phyloP scores from a whole-genome alignment of 1,284 basidiomycete species.

The Sparassis latifolia region DNA sequence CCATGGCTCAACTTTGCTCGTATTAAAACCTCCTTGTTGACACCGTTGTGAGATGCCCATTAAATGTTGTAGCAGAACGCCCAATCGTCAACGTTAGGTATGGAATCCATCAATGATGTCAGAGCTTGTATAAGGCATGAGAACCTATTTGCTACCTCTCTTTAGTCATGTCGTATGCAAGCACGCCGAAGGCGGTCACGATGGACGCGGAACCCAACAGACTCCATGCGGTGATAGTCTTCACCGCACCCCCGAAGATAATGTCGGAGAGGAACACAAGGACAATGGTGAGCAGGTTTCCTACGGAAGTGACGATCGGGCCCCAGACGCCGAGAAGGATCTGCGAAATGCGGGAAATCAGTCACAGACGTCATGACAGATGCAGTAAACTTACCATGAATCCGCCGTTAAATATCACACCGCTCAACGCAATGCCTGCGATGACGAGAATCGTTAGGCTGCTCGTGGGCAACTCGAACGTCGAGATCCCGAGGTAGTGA shows the following conservation, averaged over 20 bases:
- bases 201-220: slow-evolving; percentile 65
- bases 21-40: no score
- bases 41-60: background rate
- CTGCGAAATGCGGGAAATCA: slow-evolving; percentile 30
- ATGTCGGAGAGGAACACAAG: slow-evolving; percentile 72
- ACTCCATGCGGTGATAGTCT: slow-evolving; percentile 56
- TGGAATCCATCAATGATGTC: no score
- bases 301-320: slow-evolving; percentile 78
- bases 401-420: slow-evolving; percentile 69
- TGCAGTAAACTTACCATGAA: slow-evolving; percentile 50
- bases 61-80: background rate
- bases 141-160: slow-evolving; percentile 6
- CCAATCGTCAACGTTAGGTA: no score
- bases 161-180: slow-evolving; percentile 61
- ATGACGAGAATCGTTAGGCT: slow-evolving; percentile 40
- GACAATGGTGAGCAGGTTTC: slow-evolving; percentile 78
- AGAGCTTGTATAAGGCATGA: no score
- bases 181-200: slow-evolving; percentile 63
- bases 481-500: slow-evolving; percentile 51
- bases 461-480: slow-evolving; percentile 53
- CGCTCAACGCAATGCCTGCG: slow-evolving; percentile 54
- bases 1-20: no score
- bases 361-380: background rate
- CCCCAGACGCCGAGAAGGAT: slow-evolving; percentile 78
- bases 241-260: slow-evolving; percentile 49